phyloP scores from a whole-genome alignment of 1,284 basidiomycete genomes.

The Termitomyces sp. region DNA sequence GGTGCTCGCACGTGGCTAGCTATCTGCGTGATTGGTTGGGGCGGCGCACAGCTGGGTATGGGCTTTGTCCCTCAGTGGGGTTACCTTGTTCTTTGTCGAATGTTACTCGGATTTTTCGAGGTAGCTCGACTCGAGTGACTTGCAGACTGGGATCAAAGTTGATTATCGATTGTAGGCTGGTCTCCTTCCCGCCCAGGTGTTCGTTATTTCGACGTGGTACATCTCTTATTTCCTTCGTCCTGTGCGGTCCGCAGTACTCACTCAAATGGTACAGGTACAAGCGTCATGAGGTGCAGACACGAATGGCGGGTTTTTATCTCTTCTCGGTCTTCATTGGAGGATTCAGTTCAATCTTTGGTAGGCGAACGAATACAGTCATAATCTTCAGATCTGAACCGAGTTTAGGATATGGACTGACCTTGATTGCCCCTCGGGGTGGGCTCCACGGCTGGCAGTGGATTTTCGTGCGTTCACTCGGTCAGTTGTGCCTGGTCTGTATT shows the following conservation, averaged over 20 bases:
- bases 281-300: conserved; percentile 39
- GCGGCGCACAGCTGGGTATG: conserved; percentile 36
- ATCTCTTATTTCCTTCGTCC: not conserved
- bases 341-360: conserved; percentile 33
- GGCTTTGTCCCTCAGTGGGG: conserved; percentile 38
- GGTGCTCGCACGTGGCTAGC: conserved; percentile 36
- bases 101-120: conserved; percentile 38
- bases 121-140: conserved; percentile 16
- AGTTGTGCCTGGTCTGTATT: not conserved
- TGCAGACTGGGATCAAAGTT: not conserved
- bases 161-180: conserved; percentile 28
- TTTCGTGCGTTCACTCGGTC: conserved; percentile 23
- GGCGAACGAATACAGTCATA: not conserved
- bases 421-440: conserved; percentile 28
- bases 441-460: conserved; percentile 40
- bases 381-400: not conserved
- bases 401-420: conserved; percentile 30
- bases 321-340: conserved; percentile 33
- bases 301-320: conserved; percentile 36
- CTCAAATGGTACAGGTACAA: conserved; percentile 25
- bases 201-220: conserved; percentile 39
- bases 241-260: not conserved
- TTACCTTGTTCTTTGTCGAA: conserved; percentile 32
- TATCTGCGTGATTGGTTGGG: conserved; percentile 37
- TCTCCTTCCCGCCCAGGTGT: conserved; percentile 39